Conservation (phyloP, 208 protist genomes). For the Plasmodiophora brassicae region DNA sequence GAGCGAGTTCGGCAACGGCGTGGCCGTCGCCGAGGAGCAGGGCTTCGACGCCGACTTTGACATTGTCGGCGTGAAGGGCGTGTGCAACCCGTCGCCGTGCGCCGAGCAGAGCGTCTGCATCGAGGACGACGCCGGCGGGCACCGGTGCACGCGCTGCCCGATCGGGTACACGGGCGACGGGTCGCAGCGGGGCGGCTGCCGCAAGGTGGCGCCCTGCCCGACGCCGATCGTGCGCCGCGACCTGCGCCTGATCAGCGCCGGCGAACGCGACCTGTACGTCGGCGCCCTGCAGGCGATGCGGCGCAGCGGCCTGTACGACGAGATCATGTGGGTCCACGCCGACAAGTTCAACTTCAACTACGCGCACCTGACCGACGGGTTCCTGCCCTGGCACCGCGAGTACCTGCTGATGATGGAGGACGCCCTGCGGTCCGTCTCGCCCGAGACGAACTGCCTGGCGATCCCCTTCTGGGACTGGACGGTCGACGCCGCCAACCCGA, state of each 20-base stretch:
- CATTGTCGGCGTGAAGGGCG: not conserved
- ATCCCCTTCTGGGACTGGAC: conserved; percentile 24
- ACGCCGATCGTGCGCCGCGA: not conserved
- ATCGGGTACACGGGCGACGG: conserved; percentile 15
- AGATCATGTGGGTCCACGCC: conserved; percentile 26
- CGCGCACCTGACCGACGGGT: conserved; percentile 9
- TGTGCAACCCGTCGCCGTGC: conserved; percentile 18
- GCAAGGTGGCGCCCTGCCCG: not conserved
- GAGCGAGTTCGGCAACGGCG: conserved; percentile 1
- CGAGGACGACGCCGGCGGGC: not conserved
- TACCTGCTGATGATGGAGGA: not conserved
- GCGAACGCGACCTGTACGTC: not conserved
- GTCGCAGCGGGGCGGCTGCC: not conserved
- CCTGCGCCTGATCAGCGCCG: not conserved
- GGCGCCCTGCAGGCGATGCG: not conserved
- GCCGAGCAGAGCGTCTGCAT: not conserved
- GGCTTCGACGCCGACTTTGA: not conserved
- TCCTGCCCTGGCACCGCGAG: conserved; percentile 22
- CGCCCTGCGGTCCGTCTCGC: not conserved
- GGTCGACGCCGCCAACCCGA: not conserved
- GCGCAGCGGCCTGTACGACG: not conserved
- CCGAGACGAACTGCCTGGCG: not conserved
- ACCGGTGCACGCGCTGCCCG: conserved; percentile 1
- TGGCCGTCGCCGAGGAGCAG: conserved; percentile 13
- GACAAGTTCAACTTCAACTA: conserved; percentile 34